These are phyloP conservation scores for Phycomyces nitens DNA, from an alignment of 192 early-diverging fungal species.

Conservation along the genomic window DNA sequence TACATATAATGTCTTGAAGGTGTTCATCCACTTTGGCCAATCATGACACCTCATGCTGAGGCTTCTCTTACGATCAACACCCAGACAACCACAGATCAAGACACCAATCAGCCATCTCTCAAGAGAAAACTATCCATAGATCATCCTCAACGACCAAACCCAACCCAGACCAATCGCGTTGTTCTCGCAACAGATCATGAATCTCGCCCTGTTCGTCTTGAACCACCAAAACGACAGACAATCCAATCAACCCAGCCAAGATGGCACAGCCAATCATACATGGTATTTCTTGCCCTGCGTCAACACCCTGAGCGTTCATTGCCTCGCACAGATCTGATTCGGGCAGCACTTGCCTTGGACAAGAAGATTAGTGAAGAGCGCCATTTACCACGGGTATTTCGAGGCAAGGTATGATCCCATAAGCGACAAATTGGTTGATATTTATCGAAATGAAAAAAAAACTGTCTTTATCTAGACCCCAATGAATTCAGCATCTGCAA, in stretches of 20 bases:
- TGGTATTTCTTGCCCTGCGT: slow-evolving; percentile 78
- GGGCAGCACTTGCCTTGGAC: slow-evolving; percentile 73
- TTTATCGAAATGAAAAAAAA: too few species aligned
- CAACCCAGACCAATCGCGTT: not conserved
- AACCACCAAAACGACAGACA: not conserved
- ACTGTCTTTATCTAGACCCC: too few species aligned
- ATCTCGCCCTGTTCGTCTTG: not conserved
- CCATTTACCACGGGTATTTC: slow-evolving; percentile 76
- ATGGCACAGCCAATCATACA: slow-evolving; percentile 90
- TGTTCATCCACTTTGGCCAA: too few species aligned
- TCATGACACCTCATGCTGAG: too few species aligned
- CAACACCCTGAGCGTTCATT: slow-evolving; percentile 64
- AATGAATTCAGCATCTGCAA: slow-evolving; percentile 70
- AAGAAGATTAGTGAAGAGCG: slow-evolving; percentile 67
- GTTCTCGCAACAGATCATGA: not conserved
- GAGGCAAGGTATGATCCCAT: slow-evolving; percentile 90
- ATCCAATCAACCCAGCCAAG: slow-evolving; percentile 45
- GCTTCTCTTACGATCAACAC: too few species aligned
- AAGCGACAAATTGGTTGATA: too few species aligned
- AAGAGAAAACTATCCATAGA: not conserved
- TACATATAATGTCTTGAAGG: too few species aligned
- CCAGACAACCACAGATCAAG: too few species aligned
- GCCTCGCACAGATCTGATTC: slow-evolving; percentile 70
- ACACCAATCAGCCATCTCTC: too few species aligned
- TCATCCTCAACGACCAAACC: not conserved